phyloP scores from a whole-genome alignment of 257 asterid genomes.

The Fraxinus anomala region DNA sequence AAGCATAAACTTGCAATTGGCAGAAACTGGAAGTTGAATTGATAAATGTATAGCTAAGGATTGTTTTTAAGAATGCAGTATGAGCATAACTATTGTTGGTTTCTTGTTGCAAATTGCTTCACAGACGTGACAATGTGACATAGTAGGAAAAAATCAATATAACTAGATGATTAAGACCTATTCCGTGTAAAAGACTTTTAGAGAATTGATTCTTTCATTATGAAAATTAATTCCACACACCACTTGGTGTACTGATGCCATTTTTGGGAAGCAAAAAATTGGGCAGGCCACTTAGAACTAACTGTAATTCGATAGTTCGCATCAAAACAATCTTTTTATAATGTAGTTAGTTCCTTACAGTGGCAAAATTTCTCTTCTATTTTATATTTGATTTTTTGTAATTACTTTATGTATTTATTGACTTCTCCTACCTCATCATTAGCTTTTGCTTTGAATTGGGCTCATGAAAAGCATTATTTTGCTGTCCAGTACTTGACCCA shows the following conservation, averaged over 20 bases:
- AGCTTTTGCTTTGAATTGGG: neutral
- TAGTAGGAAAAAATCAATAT: neutral
- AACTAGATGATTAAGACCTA: neutral
- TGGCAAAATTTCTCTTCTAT: neutral
- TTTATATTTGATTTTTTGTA: neutral
- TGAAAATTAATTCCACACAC: neutral
- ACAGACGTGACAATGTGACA: neutral
- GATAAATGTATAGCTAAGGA: neutral
- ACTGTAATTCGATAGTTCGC: neutral
- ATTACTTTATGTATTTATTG: neutral
- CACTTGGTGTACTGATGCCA: neutral
- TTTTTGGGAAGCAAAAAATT: neutral
- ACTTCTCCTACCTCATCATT: neutral
- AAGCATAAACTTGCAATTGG: neutral
- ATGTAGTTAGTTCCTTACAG: neutral
- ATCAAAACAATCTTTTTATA: neutral
- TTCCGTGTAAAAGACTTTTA: neutral
- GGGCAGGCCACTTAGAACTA: neutral
- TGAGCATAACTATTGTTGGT: neutral
- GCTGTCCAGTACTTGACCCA: neutral
- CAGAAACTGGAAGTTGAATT: neutral
- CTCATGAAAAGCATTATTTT: neutral
- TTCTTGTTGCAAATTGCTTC: neutral
- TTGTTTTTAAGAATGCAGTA: neutral
- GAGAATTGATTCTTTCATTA: slow-evolving; percentile 5